phyloP scores from a whole-genome alignment of 192 early-diverging fungal genomes.

The Coemansia sp. region DNA sequence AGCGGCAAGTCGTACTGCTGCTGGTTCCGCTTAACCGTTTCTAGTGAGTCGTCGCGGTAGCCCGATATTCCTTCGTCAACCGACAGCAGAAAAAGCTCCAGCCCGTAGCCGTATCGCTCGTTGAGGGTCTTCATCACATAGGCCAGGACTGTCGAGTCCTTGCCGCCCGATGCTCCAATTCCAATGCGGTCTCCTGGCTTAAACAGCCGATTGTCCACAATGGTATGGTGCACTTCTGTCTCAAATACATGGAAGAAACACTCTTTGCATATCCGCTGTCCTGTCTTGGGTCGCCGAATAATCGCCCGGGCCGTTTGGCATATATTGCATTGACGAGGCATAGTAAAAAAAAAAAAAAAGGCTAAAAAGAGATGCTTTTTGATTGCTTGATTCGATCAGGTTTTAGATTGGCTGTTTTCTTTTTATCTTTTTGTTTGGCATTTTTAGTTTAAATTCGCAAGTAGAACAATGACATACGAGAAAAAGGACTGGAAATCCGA shows the following conservation, averaged over 20 bases:
- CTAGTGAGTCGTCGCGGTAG: constrained; percentile 96
- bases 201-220: constrained; percentile 79
- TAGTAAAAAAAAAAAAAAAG: constrained; percentile 3
- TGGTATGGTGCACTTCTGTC: constrained; percentile 91
- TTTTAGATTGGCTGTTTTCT: no score
- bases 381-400: no score
- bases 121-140: constrained; percentile 93
- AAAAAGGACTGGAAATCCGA: constrained; percentile 46
- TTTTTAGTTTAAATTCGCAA: no score
- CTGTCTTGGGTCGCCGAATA: constrained; percentile 92
- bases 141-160: constrained; percentile 96
- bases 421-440: no score
- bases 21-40: constrained; percentile 96
- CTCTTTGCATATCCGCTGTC: constrained; percentile 78
- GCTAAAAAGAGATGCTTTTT: no score
- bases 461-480: constrained; percentile 5
- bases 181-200: constrained; percentile 83
- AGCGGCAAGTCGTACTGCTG: constrained; percentile 91
- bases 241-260: constrained; percentile 96
- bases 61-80: constrained; percentile 98
- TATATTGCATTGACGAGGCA: constrained; percentile 65
- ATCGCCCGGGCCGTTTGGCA: constrained; percentile 71
- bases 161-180: constrained; percentile 92
- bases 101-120: constrained; percentile 85
- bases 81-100: constrained; percentile 87